Evolutionary conservation across 108 stramenopile species (phyloP).

Genomic region (Parietichytrium sp.): DNA sequence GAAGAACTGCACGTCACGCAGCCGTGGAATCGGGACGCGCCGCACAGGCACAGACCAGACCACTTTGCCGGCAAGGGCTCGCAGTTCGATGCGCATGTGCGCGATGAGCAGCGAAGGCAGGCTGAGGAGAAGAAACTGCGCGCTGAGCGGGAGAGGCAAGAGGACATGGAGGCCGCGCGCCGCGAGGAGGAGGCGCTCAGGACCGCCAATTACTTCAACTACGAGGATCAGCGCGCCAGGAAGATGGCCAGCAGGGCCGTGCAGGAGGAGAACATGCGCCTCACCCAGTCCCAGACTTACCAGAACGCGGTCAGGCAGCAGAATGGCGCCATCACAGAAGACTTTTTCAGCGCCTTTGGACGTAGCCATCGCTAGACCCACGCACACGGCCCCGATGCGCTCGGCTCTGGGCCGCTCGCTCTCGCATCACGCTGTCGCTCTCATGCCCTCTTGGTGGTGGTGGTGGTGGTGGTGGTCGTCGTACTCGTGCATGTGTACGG

Average conservation of each 20-base stretch:
- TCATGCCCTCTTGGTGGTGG: no score
- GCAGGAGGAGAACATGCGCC: background rate
- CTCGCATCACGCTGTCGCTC: no score
- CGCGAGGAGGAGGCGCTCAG: background rate
- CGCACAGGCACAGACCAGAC: background rate
- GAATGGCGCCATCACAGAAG: background rate
- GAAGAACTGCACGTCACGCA: background rate
- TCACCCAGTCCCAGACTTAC: background rate
- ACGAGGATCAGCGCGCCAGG: background rate
- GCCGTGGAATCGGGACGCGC: no score
- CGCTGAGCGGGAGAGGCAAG: background rate
- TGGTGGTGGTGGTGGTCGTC: no score
- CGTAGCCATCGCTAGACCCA: background rate
- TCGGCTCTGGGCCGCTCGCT: no score
- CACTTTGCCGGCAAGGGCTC: background rate
- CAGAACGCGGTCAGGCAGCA: background rate
- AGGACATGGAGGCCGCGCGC: background rate
- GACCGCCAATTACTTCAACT: background rate
- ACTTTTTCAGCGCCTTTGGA: constrained; percentile 1
- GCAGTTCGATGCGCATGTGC: background rate
- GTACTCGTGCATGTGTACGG: no score
- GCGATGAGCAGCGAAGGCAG: background rate
- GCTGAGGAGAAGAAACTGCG: background rate
- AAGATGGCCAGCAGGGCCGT: background rate
- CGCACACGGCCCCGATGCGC: no score